Evolutionary conservation across 129 eudicot genomes (phyloP), one percentile per base, ranked within the genome.

Genomic region (Arctium minus): DNA sequence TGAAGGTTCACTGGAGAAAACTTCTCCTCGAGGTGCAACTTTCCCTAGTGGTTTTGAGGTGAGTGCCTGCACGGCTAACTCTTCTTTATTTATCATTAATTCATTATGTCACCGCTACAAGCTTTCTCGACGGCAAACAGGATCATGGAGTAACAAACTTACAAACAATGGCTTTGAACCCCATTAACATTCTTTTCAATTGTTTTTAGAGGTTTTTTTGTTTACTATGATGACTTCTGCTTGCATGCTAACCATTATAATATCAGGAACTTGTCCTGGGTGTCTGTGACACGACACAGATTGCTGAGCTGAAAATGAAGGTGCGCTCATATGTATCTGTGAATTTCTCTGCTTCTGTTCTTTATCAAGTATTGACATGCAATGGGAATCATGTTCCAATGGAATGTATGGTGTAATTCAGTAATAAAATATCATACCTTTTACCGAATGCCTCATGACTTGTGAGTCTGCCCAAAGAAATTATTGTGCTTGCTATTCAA

Each of bases 291-390:
- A 91, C 87, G 73, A 93, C 97, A 13, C 86, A 90, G 82, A 86
- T 93, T 78, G 97, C 94, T 46, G 93, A 93, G 88, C 88, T 93
- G 80, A 91, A 93, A 83, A 80, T 91, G 37, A 93, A 93, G 97
- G 96, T 91, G 74, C 83, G 50, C n/a, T 33, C 13, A 65, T 27
- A 2, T 67, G 5, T 18, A 37, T 29, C 15, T 4, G 22, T 85
- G 48, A 11, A 40, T 42, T n/a, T 33, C 30, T n/a, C 22, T 79
- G 15, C 29, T 30, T 32, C 50, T 30, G 13, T 32, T 36, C 17
- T 46, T 75, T 13, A 72, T 72, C 27, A 72, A 36, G 48, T 36
- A 72, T 72, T 17, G 30, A 37, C 46, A 17, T 71, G 29, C 9
- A 33, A 71, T 64, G 31, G 31, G 44, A 70, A 35, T 6, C 37